Evolutionary conservation across 495 filamentous ascomycete species (phyloP).

Genomic region (Daldinia vernicosa): DNA sequence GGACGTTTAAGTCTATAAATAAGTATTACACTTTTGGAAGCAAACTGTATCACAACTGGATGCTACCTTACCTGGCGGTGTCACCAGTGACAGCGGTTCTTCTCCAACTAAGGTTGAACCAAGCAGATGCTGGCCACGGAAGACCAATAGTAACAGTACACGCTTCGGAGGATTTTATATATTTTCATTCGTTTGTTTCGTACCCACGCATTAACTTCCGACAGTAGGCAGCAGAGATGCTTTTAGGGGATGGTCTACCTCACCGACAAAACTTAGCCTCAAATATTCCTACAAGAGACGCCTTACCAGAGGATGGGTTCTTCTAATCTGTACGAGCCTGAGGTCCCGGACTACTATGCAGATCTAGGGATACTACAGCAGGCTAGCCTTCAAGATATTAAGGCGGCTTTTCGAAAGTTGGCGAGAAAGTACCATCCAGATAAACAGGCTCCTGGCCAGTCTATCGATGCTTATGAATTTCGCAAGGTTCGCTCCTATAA

Average conservation of each 20-base stretch:
- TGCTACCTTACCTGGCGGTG: background rate
- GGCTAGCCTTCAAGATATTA: conserved; percentile 33
- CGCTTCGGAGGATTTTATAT: conserved; percentile 2
- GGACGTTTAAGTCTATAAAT: background rate
- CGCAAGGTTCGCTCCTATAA: conserved; percentile 29
- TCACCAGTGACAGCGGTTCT: background rate
- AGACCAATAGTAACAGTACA: conserved; percentile 10
- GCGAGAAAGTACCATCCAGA: conserved; percentile 36
- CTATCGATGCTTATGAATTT: conserved; percentile 34
- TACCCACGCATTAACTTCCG: background rate
- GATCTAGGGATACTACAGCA: conserved; percentile 26
- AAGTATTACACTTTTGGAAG: background rate
- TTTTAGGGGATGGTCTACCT: background rate
- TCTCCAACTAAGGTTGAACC: background rate
- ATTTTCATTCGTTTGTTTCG: background rate
- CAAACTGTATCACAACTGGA: background rate
- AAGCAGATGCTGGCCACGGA: background rate
- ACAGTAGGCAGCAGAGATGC: background rate
- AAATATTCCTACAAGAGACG: background rate
- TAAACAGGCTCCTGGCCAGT: conserved; percentile 30
- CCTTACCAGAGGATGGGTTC: conserved; percentile 4
- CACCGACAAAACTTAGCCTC: background rate
- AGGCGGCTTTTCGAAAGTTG: conserved; percentile 22
- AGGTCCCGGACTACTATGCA: conserved; percentile 28
- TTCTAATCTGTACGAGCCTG: background rate